Evolutionary conservation across 164 flowering plant species (phyloP), one percentile per base, ranked within the genome.

Genomic region (Annona cherimola): DNA sequence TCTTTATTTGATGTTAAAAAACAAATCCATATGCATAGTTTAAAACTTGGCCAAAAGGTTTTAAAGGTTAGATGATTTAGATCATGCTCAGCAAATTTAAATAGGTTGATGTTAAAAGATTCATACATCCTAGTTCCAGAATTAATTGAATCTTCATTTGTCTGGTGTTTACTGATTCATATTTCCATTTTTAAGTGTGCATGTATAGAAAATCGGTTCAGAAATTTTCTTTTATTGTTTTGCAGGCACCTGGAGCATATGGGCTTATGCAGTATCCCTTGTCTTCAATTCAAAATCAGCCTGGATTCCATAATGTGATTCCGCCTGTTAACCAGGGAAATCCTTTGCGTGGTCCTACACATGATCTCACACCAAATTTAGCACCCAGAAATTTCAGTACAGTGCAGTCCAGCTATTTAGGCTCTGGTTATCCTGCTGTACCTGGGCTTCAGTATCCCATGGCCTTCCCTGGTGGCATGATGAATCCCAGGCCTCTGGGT

Each of bases 241-340:
- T 81, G 64, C 76, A 96, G 99, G 86, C 90, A 77, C 87, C 99
- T 73, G 98, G 98, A 81, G 69, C 86, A 71, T 96, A 90, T 75
- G 98, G 99, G 20, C 85, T 89, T 70, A 83, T 93, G 95, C 98
- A 80, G 73, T 93, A 91, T 77, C 93, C 92, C 69, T 64, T 87
- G 69, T 93, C 93, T 63, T 84, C 86, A 26, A 71, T 91, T 83
- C 99, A 90, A 81, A 93, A 86, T 79, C 99, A 89, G 69, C 87
- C 80, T 66, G 85, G 87, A 44, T 92, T 83, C 74, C 94, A 84
- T 61, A 87, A 86, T 78, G 76, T 93, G 81, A 74, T 86, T 77
- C 87, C 94, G 76, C 76, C 84, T n/a, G 76, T 84, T 72, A 92
- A 86, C 80, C 96, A 89, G 75, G 93, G 89, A 74, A 86, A 78